Evolutionary conservation across 2,329 filamentous ascomycete species (phyloP).

Genomic region (Podosphaera fusca): DNA sequence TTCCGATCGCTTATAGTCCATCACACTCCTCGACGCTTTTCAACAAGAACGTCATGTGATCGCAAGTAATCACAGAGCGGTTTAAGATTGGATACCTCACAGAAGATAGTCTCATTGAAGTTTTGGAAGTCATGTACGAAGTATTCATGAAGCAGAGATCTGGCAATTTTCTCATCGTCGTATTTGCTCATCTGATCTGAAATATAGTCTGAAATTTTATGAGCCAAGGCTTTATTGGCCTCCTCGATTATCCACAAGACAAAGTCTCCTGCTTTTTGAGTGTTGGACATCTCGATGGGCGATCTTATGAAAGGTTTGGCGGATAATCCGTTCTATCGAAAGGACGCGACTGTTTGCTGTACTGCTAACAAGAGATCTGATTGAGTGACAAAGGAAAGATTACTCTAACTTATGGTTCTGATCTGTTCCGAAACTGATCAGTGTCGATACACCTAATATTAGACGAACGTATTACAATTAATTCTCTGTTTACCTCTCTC

Average conservation of each 20-base stretch:
- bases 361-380: no score
- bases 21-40: background rate
- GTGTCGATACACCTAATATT: no score
- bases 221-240: background rate
- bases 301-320: background rate
- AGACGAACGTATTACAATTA: no score
- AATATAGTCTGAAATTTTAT: background rate
- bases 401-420: no score
- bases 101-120: background rate
- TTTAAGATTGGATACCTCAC: background rate
- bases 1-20: no score
- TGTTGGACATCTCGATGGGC: background rate
- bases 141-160: background rate
- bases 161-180: background rate
- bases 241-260: constrained; percentile 11
- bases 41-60: background rate
- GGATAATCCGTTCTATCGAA: no score
- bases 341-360: no score
- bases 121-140: background rate
- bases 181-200: background rate
- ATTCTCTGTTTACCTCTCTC: no score
- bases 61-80: background rate
- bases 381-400: no score
- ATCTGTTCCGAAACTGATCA: no score
- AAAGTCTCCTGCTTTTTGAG: background rate